Base-by-base conservation (phyloP, 139 green algal species). In the Tetraselmis chui region DNA sequence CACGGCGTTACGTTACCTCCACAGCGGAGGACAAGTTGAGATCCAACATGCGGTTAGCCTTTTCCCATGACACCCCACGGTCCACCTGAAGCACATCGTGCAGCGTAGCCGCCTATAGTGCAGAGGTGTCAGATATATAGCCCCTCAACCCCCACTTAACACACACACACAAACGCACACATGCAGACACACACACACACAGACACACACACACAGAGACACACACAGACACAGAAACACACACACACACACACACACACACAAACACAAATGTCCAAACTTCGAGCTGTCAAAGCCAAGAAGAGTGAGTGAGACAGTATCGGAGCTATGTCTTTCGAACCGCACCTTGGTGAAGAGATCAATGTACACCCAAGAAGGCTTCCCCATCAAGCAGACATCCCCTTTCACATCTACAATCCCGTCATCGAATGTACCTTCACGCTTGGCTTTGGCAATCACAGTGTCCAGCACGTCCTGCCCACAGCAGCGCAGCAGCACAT, bases 401-500 rank as follows among this genome's bases (percentile, higher is more conserved):
- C 83, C 91, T 22, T 59, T 77, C 2, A 94, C 74, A 45, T 90
- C 86, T 28, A 90, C 80, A 29, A 94, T 94, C 80, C 91, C 91
- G 45, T 90, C 84, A 32, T 94, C 90, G 80, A 88, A 91, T 25
- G 80, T 77, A 30, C 90, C 90, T 25, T 92, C 89, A 32, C 83
- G 79, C 58, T 82, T 74, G 0, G 89, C 89, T 29, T 59, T 31
- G 2, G 59, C 79, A 23, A 93, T 86, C 30, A 87, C 77, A 2
- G 59, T 76, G 59, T 92, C 87, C 77, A 94, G 80, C 1, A 84
- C 18, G 18, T 67, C 45, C 45, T 67, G 45, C 45, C n/a, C n/a
- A 67, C 45, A 18, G 45, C 45, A 67, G 5, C 45, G 45, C 45
- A 5, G 11, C 45, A 67, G 18, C 45, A n/a, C n/a, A n/a, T n/a